Conservation (phyloP, 2,329 filamentous ascomycete genomes). For the Claviceps paspali region DNA sequence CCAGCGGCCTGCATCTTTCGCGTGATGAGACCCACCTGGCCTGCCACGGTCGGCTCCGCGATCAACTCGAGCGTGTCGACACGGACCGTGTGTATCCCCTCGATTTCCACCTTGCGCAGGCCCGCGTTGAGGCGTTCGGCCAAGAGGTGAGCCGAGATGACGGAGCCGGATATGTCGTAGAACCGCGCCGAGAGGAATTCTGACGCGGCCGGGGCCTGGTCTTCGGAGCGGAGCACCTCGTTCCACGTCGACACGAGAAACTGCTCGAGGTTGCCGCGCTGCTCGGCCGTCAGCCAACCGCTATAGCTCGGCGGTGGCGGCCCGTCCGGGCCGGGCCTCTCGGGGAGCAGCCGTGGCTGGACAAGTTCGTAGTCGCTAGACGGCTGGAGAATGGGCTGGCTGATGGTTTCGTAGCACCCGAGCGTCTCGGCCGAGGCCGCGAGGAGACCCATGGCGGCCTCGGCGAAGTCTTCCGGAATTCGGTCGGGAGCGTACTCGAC, state of each 20-base stretch:
- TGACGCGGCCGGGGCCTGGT: conserved; percentile 23
- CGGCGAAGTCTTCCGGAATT: conserved; percentile 25
- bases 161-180: conserved; percentile 34
- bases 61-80: conserved; percentile 33
- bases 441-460: conserved; percentile 29
- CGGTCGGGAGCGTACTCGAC: conserved; percentile 31
- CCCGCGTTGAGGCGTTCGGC: conserved; percentile 28
- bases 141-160: conserved; percentile 32
- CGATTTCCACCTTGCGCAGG: conserved; percentile 21
- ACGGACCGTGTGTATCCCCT: conserved; percentile 21
- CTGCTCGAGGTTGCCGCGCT: conserved; percentile 24
- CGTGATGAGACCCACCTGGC: conserved; percentile 29
- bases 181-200: conserved; percentile 31
- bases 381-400: conserved; percentile 29
- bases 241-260: conserved; percentile 30
- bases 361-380: conserved; percentile 22
- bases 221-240: conserved; percentile 24
- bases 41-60: conserved; percentile 32
- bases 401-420: conserved; percentile 28
- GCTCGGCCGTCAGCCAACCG: conserved; percentile 22
- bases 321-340: conserved; percentile 8
- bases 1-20: conserved; percentile 12
- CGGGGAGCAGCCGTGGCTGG: conserved; percentile 27
- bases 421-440: conserved; percentile 29
- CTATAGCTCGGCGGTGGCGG: conserved; percentile 1